These are phyloP conservation scores for Fusarium scirpi DNA, from an alignment of 2,329 filamentous ascomycete species.

Conservation along the genomic window DNA sequence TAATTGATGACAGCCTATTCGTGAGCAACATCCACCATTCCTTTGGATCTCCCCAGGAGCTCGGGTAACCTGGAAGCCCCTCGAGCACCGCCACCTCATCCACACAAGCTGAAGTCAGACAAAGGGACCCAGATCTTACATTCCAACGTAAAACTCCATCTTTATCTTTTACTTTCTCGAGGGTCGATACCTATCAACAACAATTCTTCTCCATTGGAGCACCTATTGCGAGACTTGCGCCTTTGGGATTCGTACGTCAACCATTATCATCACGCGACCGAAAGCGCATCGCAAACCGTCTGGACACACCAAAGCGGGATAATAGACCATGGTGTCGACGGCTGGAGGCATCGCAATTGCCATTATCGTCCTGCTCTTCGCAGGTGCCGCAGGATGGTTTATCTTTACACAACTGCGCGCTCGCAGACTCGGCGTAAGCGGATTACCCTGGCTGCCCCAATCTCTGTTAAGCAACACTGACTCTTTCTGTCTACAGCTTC, in stretches of 20 bases:
- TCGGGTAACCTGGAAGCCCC: constrained; percentile 13
- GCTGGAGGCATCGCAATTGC: constrained; percentile 79
- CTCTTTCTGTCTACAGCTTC: constrained; percentile 63
- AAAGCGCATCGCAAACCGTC: constrained; percentile 15
- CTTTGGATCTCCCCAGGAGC: constrained; percentile 4
- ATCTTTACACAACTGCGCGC: constrained; percentile 79
- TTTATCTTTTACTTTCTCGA: not conserved
- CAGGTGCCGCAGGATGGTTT: constrained; percentile 73
- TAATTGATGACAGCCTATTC: constrained; percentile 11
- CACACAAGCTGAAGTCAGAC: constrained; percentile 20
- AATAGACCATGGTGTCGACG: constrained; percentile 64
- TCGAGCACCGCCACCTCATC: constrained; percentile 35
- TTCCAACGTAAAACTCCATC: not conserved
- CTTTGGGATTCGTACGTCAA: not conserved
- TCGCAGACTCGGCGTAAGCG: constrained; percentile 74
- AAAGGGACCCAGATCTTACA: constrained; percentile 3
- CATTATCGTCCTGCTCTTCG: constrained; percentile 71
- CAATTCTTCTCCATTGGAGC: not conserved
- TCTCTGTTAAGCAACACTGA: constrained; percentile 17
- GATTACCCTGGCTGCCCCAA: not conserved
- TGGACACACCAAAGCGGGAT: constrained; percentile 11
- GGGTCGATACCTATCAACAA: not conserved
- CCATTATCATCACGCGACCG: constrained; percentile 21
- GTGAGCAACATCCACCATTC: constrained; percentile 19
- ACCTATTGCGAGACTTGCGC: constrained; percentile 11